Evolutionary conservation across 768 basidiomycete genomes (phyloP), one percentile per base, ranked within the genome.

Genomic region (Boletus sp.): DNA sequence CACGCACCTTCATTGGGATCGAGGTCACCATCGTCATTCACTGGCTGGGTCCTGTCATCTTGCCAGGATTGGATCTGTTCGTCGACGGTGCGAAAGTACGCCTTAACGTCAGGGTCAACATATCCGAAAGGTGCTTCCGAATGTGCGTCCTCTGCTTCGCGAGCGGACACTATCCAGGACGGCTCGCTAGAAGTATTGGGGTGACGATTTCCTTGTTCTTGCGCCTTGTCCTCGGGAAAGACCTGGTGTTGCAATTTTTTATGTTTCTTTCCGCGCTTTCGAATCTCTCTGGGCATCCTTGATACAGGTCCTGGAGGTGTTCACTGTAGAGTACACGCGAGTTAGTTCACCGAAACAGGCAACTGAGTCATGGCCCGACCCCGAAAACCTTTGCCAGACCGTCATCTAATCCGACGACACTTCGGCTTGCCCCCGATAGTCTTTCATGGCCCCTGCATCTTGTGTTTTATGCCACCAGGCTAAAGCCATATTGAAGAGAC

Each of bases 11-110:
- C 87, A 57, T 87, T 89, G 5, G 86, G 84, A 68, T 87, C 84
- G 9, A 72, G 67, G 54, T 81, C 84, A 50, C 67, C 72, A 23
- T 71, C 68, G 35, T 74, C 76, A 40, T 80, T 74, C 23, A 73
- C 78, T n/a, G 75, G 69, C 3, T 74, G 72, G 19, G 49, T 54
- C n/a, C 73, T 74, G 3, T 72, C 73, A 6, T 66, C 73, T 64
- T 92, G 90, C 91, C 94, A 98, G 59, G 88, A 84, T 45, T 84
- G 84, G 38, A 97, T 85, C 66, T 94, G 91, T 32, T 85, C 76
- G 58, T 97, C 92, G 11, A 96, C 92, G 1, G 85, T 91, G 42
- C 88, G 75, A 63, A 97, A 96, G 72, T 98, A 98, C 2, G 93
- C 90, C 69, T 96, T 96, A 30, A 96, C 77, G 65, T 96, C 94